Evolutionary conservation across 371 early-diverging fungal species (phyloP), one percentile per base, ranked within the genome.

Genomic region (Sporodiniella umbellata): DNA sequence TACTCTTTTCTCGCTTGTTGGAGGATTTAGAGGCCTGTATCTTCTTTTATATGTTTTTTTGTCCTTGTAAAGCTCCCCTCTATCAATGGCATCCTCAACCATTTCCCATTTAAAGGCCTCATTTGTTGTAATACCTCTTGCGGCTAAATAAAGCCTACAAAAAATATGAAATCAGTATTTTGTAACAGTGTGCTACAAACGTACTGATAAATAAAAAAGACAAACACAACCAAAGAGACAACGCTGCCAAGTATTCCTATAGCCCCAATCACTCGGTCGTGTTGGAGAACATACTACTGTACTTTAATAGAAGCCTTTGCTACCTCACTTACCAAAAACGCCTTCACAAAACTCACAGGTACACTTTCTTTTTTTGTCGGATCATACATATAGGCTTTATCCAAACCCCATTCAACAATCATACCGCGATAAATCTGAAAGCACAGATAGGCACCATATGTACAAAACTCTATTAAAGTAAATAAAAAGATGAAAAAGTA

Each of bases 61-160:
- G 60, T 24, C 47, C 39, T 65, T 64, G 45, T 68, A 76, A 4
- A 81, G 30, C n/a, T 82, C 81, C 0, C 79, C 84, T 42, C 82
- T 74, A 26, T 79, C 69, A 33, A 88, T 77, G 25, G 82, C 77
- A 38, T 86, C 87, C 19, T 80, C 80, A 11, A 89, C 56, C 26
- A 83, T 73, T 42, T 84, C 81, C 90, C 90, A 88, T 66, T 90
- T 90, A 56, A 83, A 73, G 8, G 82, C 78, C 57, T 90, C 91
- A 52, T 90, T 90, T 19, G 85, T 78, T 1, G 90, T 90, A 17
- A 81, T 78, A 3, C 90, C 90, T 21, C 70, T 69, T 14, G 75
- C 69, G 22, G 78, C 68, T 45, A 88, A 62, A 53, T 83, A 82
- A 3, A 89, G 38, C 51, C 75, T 71, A 53, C 30, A 14, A n/a